Evolutionary conservation across 306 rosid genomes (phyloP), one percentile per base, ranked within the genome.

Genomic region (Glycine tomentella): DNA sequence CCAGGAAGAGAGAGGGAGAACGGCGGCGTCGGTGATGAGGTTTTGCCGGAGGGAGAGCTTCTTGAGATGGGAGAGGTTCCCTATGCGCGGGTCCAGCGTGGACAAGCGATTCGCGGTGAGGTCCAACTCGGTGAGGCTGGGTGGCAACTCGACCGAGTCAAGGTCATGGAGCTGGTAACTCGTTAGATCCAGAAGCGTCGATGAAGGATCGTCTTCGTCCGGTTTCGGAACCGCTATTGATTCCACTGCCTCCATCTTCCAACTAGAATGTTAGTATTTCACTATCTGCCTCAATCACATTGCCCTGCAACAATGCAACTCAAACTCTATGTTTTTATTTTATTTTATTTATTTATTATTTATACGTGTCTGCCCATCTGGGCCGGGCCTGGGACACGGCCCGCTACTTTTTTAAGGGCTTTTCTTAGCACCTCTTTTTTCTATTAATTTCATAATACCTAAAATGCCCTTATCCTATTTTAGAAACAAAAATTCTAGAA

Each of bases 1-100:
- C 97, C 97, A 92, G 52, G 81, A 36, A 64, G 99, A 96, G 56
- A 95, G 87, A 13, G 91, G 94, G 2, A 62, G 86, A 14, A 90
- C 87, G 66, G 94, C 92, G 53, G 75, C 69, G 63, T 96, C 97
- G 1, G 85, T 79, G 76, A 96, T 25, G 68, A 93, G 97, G 88
- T 96, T 93, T 61, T 96, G 98, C 33, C 97, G 98, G 55, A 93
- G 75, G 6, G 97, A 96, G 12, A 96, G 94, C 86, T 96, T 93
- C 81, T 80, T 88, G 66, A 93, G 98, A 86, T 77, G 65, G 31
- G 90, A 82, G 11, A 96, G 91, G 67, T 79, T 81, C n/a, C 59
- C 88, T 45, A 96, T 92, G 84, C 98, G 97, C 75, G 93, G 74
- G 86, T 96, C 98, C 83, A 96, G 65, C 55, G 59, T n/a, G 16